These are phyloP conservation scores for Ammopiptanthus mongolicus DNA, from an alignment of 306 rosid genomes.

Conservation along the genomic window DNA sequence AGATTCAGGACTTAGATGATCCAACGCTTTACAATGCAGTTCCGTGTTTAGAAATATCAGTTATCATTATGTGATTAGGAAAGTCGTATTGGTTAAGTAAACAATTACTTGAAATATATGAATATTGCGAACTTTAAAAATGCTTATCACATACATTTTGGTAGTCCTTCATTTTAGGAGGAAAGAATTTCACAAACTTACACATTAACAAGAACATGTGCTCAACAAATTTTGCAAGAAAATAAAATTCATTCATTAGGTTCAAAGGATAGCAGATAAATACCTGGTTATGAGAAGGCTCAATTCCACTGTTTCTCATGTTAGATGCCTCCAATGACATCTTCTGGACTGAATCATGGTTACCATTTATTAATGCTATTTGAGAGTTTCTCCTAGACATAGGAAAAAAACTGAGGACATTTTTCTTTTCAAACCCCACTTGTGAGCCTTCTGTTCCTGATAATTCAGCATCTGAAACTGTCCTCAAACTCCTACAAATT, in stretches of 20 bases:
- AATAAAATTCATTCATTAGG: slow-evolving; percentile 5
- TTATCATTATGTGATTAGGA: neutral
- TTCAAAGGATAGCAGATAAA: neutral
- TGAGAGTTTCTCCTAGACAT: slow-evolving; percentile 37
- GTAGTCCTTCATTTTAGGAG: neutral
- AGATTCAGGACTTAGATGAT: neutral
- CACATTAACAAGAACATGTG: neutral
- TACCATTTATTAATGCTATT: slow-evolving; percentile 32
- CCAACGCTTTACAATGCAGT: neutral
- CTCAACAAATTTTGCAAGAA: neutral
- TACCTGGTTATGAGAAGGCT: slow-evolving; percentile 48
- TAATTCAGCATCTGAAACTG: slow-evolving; percentile 61
- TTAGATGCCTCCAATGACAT: slow-evolving; percentile 25
- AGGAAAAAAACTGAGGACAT: slow-evolving; percentile 19
- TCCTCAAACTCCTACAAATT: slow-evolving; percentile 74
- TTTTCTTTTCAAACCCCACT: slow-evolving; percentile 29
- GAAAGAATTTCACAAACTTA: neutral
- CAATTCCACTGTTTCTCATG: slow-evolving; percentile 29
- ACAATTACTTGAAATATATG: neutral
- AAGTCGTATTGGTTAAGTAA: neutral
- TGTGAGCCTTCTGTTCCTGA: slow-evolving; percentile 28
- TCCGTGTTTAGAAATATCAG: neutral
- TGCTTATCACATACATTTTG: neutral
- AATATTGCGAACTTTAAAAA: neutral
- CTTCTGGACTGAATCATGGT: slow-evolving; percentile 30